Percentiles rank a stretch among this genome's conserved stretches.
phyloP scores from a whole-genome alignment of 2,329 filamentous ascomycete species.

The Zopfia rhizophila region DNA sequence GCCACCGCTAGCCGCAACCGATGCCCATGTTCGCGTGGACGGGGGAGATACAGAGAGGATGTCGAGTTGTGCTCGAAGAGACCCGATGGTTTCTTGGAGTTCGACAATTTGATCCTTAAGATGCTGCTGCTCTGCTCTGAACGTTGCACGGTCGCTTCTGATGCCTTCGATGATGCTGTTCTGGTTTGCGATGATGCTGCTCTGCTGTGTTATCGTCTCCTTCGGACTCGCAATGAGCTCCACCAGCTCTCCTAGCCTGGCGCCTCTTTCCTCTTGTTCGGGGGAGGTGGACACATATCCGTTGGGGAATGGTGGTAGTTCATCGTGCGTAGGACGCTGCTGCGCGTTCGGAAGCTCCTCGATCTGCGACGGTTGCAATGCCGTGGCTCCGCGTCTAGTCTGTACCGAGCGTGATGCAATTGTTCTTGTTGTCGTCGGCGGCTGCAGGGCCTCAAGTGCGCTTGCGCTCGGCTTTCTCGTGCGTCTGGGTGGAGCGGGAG shows the following conservation, averaged over 20 bases:
- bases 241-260: constrained; percentile 6
- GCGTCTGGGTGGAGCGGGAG: constrained; percentile 9
- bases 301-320: constrained; percentile 14
- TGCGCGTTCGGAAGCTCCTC: constrained; percentile 12
- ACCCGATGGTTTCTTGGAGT: too few species aligned
- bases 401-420: constrained; percentile 6
- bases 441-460: constrained; percentile 7
- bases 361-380: constrained; percentile 7
- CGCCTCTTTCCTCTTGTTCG: constrained; percentile 2
- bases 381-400: constrained; percentile 14
- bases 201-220: constrained; percentile 18
- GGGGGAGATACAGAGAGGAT: too few species aligned
- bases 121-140: constrained; percentile 13
- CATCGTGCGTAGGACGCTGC: constrained; percentile 16
- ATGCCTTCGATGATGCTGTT: constrained; percentile 10
- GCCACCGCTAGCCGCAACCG: background rate
- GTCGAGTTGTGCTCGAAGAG: too few species aligned
- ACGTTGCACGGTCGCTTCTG: background rate
- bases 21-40: background rate
- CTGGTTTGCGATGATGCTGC: constrained; percentile 13
- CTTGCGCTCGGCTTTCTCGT: constrained; percentile 18
- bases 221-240: constrained; percentile 17
- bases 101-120: constrained; percentile 14
- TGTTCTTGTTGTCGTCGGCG: constrained; percentile 4
- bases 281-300: constrained; percentile 7